phyloP scores from a whole-genome alignment of 2,329 filamentous ascomycete genomes.

The Polytolypa hystricis region DNA sequence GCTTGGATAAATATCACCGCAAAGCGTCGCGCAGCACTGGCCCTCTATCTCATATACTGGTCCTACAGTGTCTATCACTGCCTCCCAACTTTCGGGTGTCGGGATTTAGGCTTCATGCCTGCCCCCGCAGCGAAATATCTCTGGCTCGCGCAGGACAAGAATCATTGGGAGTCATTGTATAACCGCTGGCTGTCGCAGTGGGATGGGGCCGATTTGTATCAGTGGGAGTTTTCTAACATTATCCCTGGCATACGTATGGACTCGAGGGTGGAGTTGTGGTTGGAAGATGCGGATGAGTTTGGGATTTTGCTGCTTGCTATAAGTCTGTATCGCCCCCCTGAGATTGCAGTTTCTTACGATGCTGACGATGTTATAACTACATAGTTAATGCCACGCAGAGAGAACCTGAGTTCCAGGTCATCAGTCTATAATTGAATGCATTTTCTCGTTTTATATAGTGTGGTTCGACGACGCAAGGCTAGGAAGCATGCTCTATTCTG shows the following conservation, averaged over 20 bases:
- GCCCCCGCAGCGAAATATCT: constrained; percentile 29
- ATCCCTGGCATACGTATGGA: constrained; percentile 21
- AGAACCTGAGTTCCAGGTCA: too few species aligned
- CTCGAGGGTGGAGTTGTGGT: constrained; percentile 27
- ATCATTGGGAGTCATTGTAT: constrained; percentile 26
- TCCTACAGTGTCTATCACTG: constrained; percentile 28
- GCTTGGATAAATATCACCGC: constrained; percentile 41
- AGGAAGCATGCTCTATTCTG: too few species aligned
- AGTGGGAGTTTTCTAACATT: constrained; percentile 22
- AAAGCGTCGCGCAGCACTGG: constrained; percentile 38
- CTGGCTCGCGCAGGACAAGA: constrained; percentile 25
- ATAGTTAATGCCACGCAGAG: too few species aligned
- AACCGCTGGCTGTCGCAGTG: constrained; percentile 25
- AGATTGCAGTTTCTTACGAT: too few species aligned
- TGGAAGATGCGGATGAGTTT: constrained; percentile 35
- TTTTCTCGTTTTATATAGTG: too few species aligned
- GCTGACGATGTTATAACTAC: too few species aligned
- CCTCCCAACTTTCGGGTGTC: constrained; percentile 25
- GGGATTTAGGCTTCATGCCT: constrained; percentile 29
- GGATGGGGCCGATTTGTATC: constrained; percentile 20
- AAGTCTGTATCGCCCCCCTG: too few species aligned
- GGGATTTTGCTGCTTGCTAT: constrained; percentile 31
- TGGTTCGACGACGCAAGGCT: too few species aligned
- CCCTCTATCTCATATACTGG: constrained; percentile 30
- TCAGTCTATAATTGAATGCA: too few species aligned